These are phyloP conservation scores for Candida morakotiae DNA, from an alignment of 805 yeast genomes.

Conservation along the genomic window DNA sequence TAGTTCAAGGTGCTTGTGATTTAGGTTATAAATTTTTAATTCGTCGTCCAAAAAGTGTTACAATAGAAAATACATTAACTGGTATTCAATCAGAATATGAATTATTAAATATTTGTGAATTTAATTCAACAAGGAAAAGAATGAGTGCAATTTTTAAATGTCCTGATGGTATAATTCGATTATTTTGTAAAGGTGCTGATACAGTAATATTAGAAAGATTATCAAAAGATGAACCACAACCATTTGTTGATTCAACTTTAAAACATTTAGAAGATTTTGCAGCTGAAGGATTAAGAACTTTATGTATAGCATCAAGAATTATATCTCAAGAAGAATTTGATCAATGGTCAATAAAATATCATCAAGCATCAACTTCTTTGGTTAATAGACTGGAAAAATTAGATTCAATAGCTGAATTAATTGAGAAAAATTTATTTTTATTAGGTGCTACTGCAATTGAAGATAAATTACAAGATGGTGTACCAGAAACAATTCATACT, in stretches of 20 bases:
- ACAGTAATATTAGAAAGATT: conserved; percentile 90
- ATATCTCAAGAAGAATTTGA: conserved; percentile 74
- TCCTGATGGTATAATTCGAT: conserved; percentile 86
- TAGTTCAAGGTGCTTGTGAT: conserved; percentile 92
- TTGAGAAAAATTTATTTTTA: conserved; percentile 74
- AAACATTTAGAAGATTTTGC: conserved; percentile 95
- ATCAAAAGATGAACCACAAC: conserved; percentile 53
- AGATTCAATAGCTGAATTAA: conserved; percentile 85
- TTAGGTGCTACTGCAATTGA: conserved; percentile 98
- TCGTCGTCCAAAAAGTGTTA: conserved; percentile 80
- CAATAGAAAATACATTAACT: conserved; percentile 52
- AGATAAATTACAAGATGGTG: conserved; percentile 96
- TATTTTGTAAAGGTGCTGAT: conserved; percentile 97
- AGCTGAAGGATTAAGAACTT: conserved; percentile 88
- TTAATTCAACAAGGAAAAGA: conserved; percentile 94
- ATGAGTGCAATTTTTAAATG: conserved; percentile 94
- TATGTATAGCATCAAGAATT: conserved; percentile 85
- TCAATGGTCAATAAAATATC: conserved; percentile 62
- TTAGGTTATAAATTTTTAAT: conserved; percentile 81
- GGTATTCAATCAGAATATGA: conserved; percentile 55
- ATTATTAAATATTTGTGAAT: conserved; percentile 87
- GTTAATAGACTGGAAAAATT: conserved; percentile 69
- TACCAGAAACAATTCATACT: conserved; percentile 94
- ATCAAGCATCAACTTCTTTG: conserved; percentile 79
- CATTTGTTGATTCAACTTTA: conserved; percentile 78